A percentile compares a stretch with the other conserved stretches of the same genome.
phyloP scores from a whole-genome alignment of 306 rosid species.

The Acmispon strigosus region DNA sequence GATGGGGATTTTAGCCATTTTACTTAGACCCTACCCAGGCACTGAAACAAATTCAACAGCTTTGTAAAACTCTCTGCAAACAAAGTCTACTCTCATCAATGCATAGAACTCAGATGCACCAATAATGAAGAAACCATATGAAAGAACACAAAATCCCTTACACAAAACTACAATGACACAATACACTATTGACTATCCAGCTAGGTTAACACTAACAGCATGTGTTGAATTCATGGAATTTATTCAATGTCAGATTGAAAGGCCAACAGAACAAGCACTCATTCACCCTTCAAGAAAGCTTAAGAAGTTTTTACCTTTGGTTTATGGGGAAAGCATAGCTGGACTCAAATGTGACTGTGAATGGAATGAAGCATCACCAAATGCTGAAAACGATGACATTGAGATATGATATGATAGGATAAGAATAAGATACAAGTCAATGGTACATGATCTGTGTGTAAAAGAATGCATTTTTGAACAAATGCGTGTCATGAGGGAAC shows the following conservation, averaged over 20 bases:
- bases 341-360: slow-evolving; percentile 3
- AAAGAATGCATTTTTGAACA: too few species aligned
- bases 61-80: background rate
- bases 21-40: background rate
- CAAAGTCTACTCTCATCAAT: background rate
- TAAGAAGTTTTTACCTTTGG: background rate
- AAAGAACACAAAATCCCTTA: background rate
- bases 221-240: too few species aligned
- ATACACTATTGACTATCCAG: too few species aligned
- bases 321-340: background rate
- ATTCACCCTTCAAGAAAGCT: background rate
- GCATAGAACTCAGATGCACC: background rate
- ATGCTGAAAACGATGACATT: background rate
- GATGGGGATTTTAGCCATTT: slow-evolving; percentile 23
- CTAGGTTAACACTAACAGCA: too few species aligned
- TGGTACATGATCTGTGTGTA: too few species aligned
- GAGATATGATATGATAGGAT: background rate
- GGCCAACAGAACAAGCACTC: background rate
- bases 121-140: background rate
- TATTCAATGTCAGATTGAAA: background rate
- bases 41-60: slow-evolving; percentile 11
- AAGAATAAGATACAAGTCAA: background rate
- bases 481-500: too few species aligned
- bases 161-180: background rate
- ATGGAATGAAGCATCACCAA: background rate